A percentile compares a stretch with the other conserved stretches of the same genome.
These are phyloP conservation scores for Pyricularia pennisetigena DNA, from an alignment of 2,329 filamentous ascomycete genomes.

Conservation along the genomic window DNA sequence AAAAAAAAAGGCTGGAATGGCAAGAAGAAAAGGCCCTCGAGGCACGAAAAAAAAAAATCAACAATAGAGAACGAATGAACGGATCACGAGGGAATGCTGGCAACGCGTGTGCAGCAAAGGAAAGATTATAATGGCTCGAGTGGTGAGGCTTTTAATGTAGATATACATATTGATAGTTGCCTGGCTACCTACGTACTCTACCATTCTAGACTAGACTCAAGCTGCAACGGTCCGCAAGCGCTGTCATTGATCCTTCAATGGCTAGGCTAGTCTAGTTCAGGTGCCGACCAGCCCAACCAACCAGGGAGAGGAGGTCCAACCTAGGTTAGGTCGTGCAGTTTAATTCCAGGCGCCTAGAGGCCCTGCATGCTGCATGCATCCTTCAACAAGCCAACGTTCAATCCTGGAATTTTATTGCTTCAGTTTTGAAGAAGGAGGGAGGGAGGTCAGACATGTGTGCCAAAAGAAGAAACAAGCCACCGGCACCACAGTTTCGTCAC, in stretches of 20 bases:
- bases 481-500: not conserved
- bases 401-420: not conserved
- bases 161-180: not conserved
- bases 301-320: not conserved
- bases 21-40: constrained; percentile 9
- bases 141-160: not conserved
- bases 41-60: constrained; percentile 12
- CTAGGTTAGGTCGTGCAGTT: not conserved
- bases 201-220: too few relatives aligned
- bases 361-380: not conserved
- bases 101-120: not conserved
- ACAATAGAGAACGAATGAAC: constrained; percentile 5
- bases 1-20: constrained; percentile 9
- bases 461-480: not conserved
- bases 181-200: not conserved
- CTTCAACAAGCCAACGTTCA: not conserved
- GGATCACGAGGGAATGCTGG: not conserved
- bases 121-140: not conserved
- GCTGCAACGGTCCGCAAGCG: not conserved
- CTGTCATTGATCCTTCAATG: not conserved
- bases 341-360: not conserved
- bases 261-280: not conserved
- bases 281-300: not conserved
- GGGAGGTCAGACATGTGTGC: not conserved
- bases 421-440: too few relatives aligned